Evolutionary conservation across 495 filamentous ascomycete genomes (phyloP).

Genomic region (Ramalina intermedia): DNA sequence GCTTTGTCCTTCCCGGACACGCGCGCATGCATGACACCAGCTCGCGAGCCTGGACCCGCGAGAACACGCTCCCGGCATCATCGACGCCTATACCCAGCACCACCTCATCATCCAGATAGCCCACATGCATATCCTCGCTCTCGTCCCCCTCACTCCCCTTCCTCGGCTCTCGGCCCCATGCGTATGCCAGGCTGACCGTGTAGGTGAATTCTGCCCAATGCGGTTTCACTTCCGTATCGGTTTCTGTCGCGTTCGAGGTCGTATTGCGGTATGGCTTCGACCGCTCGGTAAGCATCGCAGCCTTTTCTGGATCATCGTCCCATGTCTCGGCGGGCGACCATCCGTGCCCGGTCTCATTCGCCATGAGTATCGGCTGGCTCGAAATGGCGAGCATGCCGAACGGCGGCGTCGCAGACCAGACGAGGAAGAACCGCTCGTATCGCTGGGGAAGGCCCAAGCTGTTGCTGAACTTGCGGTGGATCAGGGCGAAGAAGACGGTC

Average conservation of each 20-base stretch:
- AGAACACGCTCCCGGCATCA: constrained; percentile 21
- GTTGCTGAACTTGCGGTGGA: constrained; percentile 26
- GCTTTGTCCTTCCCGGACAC: constrained; percentile 17
- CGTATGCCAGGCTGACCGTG: constrained; percentile 25
- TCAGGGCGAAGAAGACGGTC: constrained; percentile 22
- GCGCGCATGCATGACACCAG: constrained; percentile 23
- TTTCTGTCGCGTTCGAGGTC: constrained; percentile 7
- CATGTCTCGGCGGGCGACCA: constrained; percentile 23
- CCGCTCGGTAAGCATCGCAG: constrained; percentile 3
- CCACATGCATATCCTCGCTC: constrained; percentile 20
- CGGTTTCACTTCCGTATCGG: constrained; percentile 8
- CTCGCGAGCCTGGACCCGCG: constrained; percentile 18
- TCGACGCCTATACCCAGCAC: constrained; percentile 24
- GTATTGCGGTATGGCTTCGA: not conserved
- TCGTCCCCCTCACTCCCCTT: constrained; percentile 11
- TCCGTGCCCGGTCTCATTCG: constrained; percentile 24
- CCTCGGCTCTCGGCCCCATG: constrained; percentile 19
- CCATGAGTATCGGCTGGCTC: constrained; percentile 22
- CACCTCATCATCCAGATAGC: constrained; percentile 27
- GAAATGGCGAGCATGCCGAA: constrained; percentile 24
- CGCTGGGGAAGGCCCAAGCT: constrained; percentile 20
- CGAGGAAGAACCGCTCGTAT: constrained; percentile 26
- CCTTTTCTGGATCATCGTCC: constrained; percentile 17
- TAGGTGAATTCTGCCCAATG: constrained; percentile 27
- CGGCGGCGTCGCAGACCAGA: constrained; percentile 21